phyloP scores from a whole-genome alignment of 2,329 filamentous ascomycete species.

The Huntiella omanensis region DNA sequence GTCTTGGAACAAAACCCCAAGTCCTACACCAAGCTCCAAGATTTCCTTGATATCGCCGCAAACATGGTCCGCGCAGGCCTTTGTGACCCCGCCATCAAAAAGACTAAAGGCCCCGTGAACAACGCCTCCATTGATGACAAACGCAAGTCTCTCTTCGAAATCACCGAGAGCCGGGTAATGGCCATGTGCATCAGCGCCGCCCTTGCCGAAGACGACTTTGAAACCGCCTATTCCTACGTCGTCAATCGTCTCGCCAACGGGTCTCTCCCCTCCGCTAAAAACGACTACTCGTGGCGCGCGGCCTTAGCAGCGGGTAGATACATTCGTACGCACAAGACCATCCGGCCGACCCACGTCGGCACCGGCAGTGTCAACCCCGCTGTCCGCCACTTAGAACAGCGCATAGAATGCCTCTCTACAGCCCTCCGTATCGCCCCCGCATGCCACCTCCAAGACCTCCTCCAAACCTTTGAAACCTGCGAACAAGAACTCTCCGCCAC shows the following conservation, averaged over 20 bases:
- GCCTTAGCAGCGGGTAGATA: slow-evolving; percentile 64
- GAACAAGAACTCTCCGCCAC: slow-evolving; percentile 58
- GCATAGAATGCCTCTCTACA: slow-evolving; percentile 60
- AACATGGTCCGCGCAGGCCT: slow-evolving; percentile 43
- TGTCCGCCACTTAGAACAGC: slow-evolving; percentile 58
- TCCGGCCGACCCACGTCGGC: slow-evolving; percentile 39
- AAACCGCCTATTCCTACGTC: slow-evolving; percentile 72
- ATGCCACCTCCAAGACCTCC: slow-evolving; percentile 51
- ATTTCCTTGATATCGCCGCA: slow-evolving; percentile 49
- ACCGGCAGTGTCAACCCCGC: slow-evolving; percentile 39
- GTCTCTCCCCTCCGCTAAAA: slow-evolving; percentile 17
- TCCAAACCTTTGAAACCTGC: slow-evolving; percentile 56
- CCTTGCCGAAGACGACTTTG: slow-evolving; percentile 59
- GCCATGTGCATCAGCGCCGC: slow-evolving; percentile 69
- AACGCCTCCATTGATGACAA: slow-evolving; percentile 12
- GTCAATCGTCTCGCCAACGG: slow-evolving; percentile 42
- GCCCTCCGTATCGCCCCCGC: slow-evolving; percentile 57
- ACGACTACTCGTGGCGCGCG: slow-evolving; percentile 61
- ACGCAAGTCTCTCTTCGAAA: slow-evolving; percentile 16
- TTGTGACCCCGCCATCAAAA: neutral
- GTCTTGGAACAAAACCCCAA: slow-evolving; percentile 57
- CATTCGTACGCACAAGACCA: slow-evolving; percentile 33
- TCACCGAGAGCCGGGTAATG: slow-evolving; percentile 47
- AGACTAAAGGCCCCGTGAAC: slow-evolving; percentile 10
- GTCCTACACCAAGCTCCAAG: slow-evolving; percentile 56